Conservation (phyloP, 106 monocot genomes). For the Dactylorhiza incarnata region DNA sequence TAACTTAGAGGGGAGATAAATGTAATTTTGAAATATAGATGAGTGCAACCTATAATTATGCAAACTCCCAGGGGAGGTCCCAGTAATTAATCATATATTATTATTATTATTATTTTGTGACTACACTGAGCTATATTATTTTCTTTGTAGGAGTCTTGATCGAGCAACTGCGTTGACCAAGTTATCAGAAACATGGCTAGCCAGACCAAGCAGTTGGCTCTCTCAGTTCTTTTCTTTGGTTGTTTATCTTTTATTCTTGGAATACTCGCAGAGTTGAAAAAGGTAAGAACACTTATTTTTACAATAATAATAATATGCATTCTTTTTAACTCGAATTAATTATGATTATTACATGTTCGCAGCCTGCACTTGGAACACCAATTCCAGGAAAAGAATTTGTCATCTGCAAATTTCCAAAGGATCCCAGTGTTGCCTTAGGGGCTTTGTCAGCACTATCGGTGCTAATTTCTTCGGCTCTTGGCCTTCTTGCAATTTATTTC, state of each 20-base stretch:
- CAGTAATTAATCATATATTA: no score
- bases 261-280: neutral
- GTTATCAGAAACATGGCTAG: neutral
- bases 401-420: slow-evolving; percentile 72
- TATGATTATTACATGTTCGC: neutral
- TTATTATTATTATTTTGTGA: no score
- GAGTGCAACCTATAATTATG: no score
- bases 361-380: slow-evolving; percentile 65
- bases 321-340: neutral
- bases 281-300: neutral
- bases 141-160: no score
- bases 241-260: neutral
- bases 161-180: no score
- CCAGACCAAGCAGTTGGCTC: neutral
- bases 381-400: slow-evolving; percentile 50
- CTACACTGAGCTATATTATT: no score
- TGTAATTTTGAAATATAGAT: no score
- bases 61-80: no score
- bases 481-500: slow-evolving; percentile 39
- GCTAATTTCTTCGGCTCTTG: slow-evolving; percentile 27
- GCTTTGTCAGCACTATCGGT: slow-evolving; percentile 45
- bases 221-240: neutral
- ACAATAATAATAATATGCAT: neutral
- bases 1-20: no score
- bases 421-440: slow-evolving; percentile 61